Percentiles rank a stretch among this genome's conserved stretches.
Conservation (phyloP, 1,139 yeast genomes). For the Yamadazyma atmosphaerica region DNA sequence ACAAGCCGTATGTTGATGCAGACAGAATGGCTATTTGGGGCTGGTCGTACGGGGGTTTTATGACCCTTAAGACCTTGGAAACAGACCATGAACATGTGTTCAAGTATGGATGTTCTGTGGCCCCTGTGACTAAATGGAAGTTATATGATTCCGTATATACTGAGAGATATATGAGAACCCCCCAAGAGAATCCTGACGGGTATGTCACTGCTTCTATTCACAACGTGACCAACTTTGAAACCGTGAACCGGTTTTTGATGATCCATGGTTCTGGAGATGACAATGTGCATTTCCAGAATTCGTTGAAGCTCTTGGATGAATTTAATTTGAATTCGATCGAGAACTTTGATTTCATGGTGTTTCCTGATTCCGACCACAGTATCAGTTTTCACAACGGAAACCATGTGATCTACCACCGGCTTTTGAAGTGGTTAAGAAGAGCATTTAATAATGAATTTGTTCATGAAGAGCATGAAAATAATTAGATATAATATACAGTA, state of each 20-base stretch:
- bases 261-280: constrained; percentile 87
- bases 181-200: constrained; percentile 60
- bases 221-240: constrained; percentile 46
- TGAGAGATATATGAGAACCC: constrained; percentile 75
- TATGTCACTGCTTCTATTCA: constrained; percentile 55
- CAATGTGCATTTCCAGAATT: constrained; percentile 77
- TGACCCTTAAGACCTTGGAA: constrained; percentile 73
- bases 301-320: constrained; percentile 62
- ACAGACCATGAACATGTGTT: constrained; percentile 60
- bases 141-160: constrained; percentile 77
- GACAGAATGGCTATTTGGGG: constrained; percentile 73
- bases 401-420: constrained; percentile 62
- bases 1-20: constrained; percentile 55
- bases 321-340: constrained; percentile 59
- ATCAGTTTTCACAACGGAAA: constrained; percentile 73
- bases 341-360: constrained; percentile 71
- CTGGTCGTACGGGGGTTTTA: constrained; percentile 82
- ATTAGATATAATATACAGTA: too few species aligned
- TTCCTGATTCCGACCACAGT: constrained; percentile 78
- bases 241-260: constrained; percentile 59
- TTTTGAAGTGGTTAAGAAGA: constrained; percentile 56
- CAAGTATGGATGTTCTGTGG: constrained; percentile 73
- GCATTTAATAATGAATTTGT: constrained; percentile 14
- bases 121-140: constrained; percentile 81
- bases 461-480: too few species aligned